Evolutionary conservation across 2,329 filamentous ascomycete genomes (phyloP).

Genomic region (Ophiocordyceps polyrhachis-furcata): DNA sequence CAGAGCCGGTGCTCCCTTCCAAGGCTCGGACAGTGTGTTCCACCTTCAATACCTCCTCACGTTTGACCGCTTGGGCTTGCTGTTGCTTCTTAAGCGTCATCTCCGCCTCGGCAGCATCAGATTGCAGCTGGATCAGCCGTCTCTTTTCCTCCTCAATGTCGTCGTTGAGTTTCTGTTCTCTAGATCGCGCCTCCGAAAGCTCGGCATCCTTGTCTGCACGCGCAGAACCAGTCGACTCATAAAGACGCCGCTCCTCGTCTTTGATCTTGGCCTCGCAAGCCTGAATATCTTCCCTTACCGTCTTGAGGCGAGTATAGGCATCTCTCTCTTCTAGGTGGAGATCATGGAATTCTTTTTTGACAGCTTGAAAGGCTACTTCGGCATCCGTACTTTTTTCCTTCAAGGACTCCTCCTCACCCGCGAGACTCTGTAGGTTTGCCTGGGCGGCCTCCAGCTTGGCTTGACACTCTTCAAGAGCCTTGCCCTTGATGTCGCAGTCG

Average conservation of each 20-base stretch:
- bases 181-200: slow-evolving; percentile 12
- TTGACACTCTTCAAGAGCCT: slow-evolving; percentile 26
- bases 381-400: slow-evolving; percentile 23
- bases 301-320: slow-evolving; percentile 39
- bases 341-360: slow-evolving; percentile 32
- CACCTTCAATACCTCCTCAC: slow-evolving; percentile 32
- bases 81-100: slow-evolving; percentile 12
- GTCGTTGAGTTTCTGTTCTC: slow-evolving; percentile 10
- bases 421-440: slow-evolving; percentile 20
- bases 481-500: slow-evolving; percentile 23
- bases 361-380: slow-evolving; percentile 32
- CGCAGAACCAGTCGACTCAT: slow-evolving; percentile 49
- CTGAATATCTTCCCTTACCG: slow-evolving; percentile 27
- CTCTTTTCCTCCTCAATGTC: slow-evolving; percentile 11
- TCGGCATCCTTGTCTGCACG: slow-evolving; percentile 44
- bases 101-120: slow-evolving; percentile 13
- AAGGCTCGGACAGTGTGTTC: slow-evolving; percentile 31
- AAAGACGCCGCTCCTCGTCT: slow-evolving; percentile 41
- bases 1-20: slow-evolving; percentile 32
- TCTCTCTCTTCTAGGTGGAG: slow-evolving; percentile 46
- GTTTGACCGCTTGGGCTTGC: slow-evolving; percentile 23
- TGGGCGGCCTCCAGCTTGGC: slow-evolving; percentile 21
- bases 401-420: slow-evolving; percentile 26
- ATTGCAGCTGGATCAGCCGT: slow-evolving; percentile 15
- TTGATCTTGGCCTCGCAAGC: slow-evolving; percentile 27